Conservation (phyloP, 345 rosid species). For the Bruguiera gymnorhiza region DNA sequence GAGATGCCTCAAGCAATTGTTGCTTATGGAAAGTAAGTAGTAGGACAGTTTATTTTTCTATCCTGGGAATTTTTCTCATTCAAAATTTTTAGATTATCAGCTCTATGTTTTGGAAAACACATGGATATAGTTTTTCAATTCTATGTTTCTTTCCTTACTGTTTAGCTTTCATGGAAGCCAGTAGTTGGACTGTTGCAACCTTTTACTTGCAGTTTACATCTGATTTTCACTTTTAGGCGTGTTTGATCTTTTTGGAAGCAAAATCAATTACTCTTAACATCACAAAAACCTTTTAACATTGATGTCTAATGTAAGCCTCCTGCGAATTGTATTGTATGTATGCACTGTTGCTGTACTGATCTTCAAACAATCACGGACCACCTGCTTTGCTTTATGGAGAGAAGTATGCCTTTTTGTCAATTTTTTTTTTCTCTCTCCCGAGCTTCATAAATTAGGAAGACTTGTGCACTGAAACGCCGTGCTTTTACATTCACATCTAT, state of each 20-base stretch:
- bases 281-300: no score
- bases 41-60: constrained; percentile 7
- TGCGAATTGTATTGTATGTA: neutral
- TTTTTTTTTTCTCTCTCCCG: neutral
- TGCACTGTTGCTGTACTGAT: constrained; percentile 15
- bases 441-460: neutral
- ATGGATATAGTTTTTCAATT: neutral
- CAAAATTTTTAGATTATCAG: constrained; percentile 3
- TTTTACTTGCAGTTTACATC: neutral
- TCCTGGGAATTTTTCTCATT: neutral
- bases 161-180: constrained; percentile 8
- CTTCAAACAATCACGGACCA: constrained; percentile 34
- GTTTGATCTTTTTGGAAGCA: constrained; percentile 9
- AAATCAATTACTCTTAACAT: neutral
- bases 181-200: neutral
- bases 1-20: constrained; percentile 28
- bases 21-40: constrained; percentile 26
- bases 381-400: constrained; percentile 32
- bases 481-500: no score
- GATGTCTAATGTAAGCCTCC: no score
- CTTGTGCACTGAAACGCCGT: no score
- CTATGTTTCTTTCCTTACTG: constrained; percentile 6
- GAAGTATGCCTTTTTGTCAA: constrained; percentile 6
- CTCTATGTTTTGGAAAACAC: constrained; percentile 6
- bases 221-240: constrained; percentile 1